Conservation (phyloP, 129 eudicot genomes). For the Kitagawia praeruptora region DNA sequence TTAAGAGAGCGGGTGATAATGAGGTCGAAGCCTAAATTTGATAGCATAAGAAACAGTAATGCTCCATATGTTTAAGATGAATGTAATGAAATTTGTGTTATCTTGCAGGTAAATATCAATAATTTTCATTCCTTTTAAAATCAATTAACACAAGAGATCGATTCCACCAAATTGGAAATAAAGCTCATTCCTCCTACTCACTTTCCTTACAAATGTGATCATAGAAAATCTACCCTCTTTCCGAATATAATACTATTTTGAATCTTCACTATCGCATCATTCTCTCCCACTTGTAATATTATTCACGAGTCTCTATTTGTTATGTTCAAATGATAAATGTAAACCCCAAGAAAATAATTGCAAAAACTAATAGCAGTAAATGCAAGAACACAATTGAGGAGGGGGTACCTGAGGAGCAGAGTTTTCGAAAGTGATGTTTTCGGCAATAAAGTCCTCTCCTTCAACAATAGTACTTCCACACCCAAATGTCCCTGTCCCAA, state of each 20-base stretch:
- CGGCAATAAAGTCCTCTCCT: constrained; percentile 95
- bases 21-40: neutral
- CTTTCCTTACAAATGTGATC: too few relatives aligned
- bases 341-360: neutral
- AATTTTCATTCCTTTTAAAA: neutral
- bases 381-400: neutral
- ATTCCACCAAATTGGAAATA: neutral
- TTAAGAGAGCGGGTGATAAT: neutral
- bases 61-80: neutral
- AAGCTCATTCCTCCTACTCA: neutral
- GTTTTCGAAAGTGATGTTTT: constrained; percentile 78
- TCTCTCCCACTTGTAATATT: neutral
- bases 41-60: neutral
- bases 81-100: too few relatives aligned
- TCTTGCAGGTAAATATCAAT: neutral
- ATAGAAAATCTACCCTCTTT: neutral
- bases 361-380: neutral
- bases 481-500: constrained; percentile 93
- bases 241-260: neutral
- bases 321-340: neutral
- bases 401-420: constrained; percentile 65
- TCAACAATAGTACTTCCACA: constrained; percentile 78
- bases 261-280: neutral
- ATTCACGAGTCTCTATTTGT: neutral
- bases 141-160: neutral